These are phyloP conservation scores for Penicillium sp. DNA, from an alignment of 2,329 filamentous ascomycete genomes.

Conservation along the genomic window DNA sequence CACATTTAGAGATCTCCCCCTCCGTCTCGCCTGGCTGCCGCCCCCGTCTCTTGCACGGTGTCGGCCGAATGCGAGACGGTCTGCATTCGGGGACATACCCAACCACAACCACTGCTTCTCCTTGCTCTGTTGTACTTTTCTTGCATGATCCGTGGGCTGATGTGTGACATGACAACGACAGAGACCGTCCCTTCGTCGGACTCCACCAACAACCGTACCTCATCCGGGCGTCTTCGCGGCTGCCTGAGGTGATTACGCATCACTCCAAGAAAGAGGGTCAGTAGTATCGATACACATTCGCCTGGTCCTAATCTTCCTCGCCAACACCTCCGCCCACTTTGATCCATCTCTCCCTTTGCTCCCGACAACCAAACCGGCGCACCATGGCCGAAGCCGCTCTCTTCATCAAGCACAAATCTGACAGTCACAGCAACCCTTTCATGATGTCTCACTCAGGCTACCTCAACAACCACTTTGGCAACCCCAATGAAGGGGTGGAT, in stretches of 20 bases:
- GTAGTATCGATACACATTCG: constrained; percentile 9
- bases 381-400: constrained; percentile 52
- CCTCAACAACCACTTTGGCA: constrained; percentile 51
- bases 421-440: constrained; percentile 53
- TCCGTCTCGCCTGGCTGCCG: no score
- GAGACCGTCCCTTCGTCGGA: no score
- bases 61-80: no score
- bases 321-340: constrained; percentile 4
- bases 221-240: constrained; percentile 8
- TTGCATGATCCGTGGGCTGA: no score
- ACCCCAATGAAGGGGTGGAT: constrained; percentile 61
- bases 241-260: constrained; percentile 7
- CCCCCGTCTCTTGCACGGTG: no score
- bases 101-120: no score
- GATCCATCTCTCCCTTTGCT: constrained; percentile 5
- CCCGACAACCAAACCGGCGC: constrained; percentile 5
- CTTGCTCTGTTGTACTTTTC: no score
- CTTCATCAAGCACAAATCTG: constrained; percentile 64
- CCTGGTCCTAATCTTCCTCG: constrained; percentile 7
- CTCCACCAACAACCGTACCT: constrained; percentile 2
- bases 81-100: no score
- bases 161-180: no score
- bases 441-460: constrained; percentile 46
- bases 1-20: no score
- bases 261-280: constrained; percentile 15